Conservation (phyloP, 768 basidiomycete genomes). For the Tricholoma flavovirens region DNA sequence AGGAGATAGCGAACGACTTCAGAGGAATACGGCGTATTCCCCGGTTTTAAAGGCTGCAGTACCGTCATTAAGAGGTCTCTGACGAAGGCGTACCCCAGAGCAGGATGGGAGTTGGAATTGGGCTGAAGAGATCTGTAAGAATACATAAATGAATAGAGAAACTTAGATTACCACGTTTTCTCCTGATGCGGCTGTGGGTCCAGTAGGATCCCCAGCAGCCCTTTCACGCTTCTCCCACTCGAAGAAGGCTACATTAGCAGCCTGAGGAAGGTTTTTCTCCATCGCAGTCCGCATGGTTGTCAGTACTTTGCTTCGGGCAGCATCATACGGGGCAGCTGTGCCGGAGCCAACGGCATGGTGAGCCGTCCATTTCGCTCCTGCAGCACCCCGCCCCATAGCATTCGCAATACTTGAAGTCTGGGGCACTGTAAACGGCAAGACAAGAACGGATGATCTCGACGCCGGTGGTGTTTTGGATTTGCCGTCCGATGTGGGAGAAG, state of each 20-base stretch:
- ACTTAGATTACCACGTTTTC: background rate
- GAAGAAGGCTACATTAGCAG: constrained; percentile 56
- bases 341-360: background rate
- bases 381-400: constrained; percentile 49
- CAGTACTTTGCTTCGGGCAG: constrained; percentile 16
- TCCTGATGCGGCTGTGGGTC: background rate
- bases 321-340: constrained; percentile 1
- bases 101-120: constrained; percentile 2
- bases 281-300: constrained; percentile 18
- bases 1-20: constrained; percentile 57
- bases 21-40: constrained; percentile 42
- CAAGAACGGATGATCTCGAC: constrained; percentile 48
- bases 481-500: constrained; percentile 9
- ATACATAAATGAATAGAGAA: background rate
- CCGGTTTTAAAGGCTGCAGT: constrained; percentile 36
- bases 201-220: constrained; percentile 17
- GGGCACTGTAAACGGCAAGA: constrained; percentile 53
- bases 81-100: constrained; percentile 45
- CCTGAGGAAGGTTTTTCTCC: constrained; percentile 35
- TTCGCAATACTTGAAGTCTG: constrained; percentile 54
- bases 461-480: constrained; percentile 22
- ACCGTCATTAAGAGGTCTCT: constrained; percentile 49
- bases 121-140: background rate
- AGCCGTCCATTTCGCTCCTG: constrained; percentile 21
- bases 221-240: constrained; percentile 47